Base-by-base conservation (phyloP, 805 yeast genomes). In the Cyberlindnera petersonii region DNA sequence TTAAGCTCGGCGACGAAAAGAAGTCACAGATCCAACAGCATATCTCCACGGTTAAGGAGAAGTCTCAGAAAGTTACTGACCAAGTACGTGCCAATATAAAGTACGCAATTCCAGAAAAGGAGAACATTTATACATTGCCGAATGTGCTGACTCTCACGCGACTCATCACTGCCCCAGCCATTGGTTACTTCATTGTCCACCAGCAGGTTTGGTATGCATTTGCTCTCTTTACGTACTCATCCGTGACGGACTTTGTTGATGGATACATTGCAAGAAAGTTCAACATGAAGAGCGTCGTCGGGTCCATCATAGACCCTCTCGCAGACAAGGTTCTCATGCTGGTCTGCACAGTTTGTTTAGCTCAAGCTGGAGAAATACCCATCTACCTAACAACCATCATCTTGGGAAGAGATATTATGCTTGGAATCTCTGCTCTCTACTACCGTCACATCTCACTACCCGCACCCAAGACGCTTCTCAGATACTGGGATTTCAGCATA, bases 311-410 rank as follows among this genome's bases (percentile, higher is more conserved):
- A 24, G 99, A 93, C 55, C 99, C 99, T 0, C 71, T 87, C 65
- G 99, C 98, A 0, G 99, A 93, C 58, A 93, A 93, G 58, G 68
- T 84, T 13, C 68, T 93, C 33, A 88, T 93, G 96, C 73, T 91
- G 16, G 77, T 85, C 0, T 77, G 95, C 36, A 89, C 98, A 0
- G 69, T 80, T 0, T 78, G 95, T 37, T 63, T 93, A 41, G 79
- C 91, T 0, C 72, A 79, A 49, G 65, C 80, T 10, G 71, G 79
- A 35, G 68, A 74, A 15, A 82, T 93, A 53, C 98, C 98, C 0
- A 53, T 74, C 26, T 75, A 72, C 56, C 68, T 76, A 17, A 94
- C 91, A 0, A 58, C 65, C 0, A 49, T 87, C 15, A 87, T 93
- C 20, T 67, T 93, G 15, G 97, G 97, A 0, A 72, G 97, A 51